phyloP scores from a whole-genome alignment of 768 basidiomycete species.

The Collybia nuda region DNA sequence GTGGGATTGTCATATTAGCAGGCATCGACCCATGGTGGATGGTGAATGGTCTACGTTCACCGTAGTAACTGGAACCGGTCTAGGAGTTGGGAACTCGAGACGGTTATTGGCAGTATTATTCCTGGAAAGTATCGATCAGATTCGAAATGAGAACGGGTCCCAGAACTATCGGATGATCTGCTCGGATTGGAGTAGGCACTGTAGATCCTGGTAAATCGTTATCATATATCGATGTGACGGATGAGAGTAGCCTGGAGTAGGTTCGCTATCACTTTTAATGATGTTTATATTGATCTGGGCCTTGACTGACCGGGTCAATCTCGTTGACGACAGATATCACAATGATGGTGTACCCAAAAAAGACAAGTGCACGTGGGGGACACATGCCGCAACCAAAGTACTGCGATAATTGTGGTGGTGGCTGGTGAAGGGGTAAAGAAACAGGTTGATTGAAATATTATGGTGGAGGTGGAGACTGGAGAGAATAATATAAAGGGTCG shows the following conservation, averaged over 20 bases:
- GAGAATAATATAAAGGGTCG: background rate
- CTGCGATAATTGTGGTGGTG: no score
- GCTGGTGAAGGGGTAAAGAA: no score
- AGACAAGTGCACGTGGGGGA: background rate
- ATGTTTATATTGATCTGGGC: no score
- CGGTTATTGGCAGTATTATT: background rate
- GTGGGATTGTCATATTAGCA: no score
- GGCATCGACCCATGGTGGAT: no score
- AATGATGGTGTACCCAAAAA: constrained; percentile 7
- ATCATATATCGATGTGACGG: constrained; percentile 14
- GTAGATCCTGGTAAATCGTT: constrained; percentile 14
- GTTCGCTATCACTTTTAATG: no score
- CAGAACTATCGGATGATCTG: no score
- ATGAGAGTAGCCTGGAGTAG: background rate
- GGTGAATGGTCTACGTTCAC: no score
- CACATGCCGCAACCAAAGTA: background rate
- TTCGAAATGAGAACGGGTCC: no score
- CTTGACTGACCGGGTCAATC: constrained; percentile 1
- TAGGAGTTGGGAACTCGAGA: no score
- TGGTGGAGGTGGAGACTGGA: background rate
- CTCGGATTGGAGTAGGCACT: background rate
- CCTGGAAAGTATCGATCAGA: constrained; percentile 2
- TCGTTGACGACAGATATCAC: constrained; percentile 13
- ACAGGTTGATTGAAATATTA: no score
- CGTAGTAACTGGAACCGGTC: no score